These are phyloP conservation scores for Phytopythium mirpurense DNA, from an alignment of 352 stramenopile species.

Conservation along the genomic window DNA sequence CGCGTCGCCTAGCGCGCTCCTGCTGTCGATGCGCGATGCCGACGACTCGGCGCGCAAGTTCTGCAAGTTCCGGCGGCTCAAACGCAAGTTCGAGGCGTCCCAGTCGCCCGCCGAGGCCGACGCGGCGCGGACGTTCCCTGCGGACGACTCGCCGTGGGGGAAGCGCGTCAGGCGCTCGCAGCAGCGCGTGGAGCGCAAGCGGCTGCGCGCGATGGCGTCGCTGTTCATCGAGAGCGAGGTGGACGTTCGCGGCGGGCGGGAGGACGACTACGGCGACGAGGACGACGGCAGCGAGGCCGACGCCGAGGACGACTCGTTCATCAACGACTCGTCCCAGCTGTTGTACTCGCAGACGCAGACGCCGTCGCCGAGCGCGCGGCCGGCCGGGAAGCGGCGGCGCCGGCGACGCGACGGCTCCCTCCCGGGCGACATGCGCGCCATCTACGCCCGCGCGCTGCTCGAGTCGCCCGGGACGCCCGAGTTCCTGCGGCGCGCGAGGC, in stretches of 20 bases:
- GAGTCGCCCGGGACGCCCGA: constrained; percentile 40
- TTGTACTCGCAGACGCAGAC: constrained; percentile 52
- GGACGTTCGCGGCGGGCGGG: constrained; percentile 53
- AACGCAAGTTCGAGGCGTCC: constrained; percentile 62
- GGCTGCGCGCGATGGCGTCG: constrained; percentile 24
- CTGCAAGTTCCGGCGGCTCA: constrained; percentile 61
- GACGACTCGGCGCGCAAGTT: constrained; percentile 51
- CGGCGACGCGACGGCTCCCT: constrained; percentile 9
- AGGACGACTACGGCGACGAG: constrained; percentile 61
- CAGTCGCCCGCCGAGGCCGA: constrained; percentile 18
- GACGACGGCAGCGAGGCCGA: constrained; percentile 21
- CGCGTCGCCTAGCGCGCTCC: constrained; percentile 44
- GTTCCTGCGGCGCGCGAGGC: constrained; percentile 30
- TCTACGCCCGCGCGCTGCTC: constrained; percentile 67
- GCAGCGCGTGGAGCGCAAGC: constrained; percentile 22
- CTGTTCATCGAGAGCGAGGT: constrained; percentile 70
- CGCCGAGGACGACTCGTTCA: constrained; percentile 63
- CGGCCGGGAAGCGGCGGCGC: constrained; percentile 17
- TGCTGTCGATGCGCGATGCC: constrained; percentile 28
- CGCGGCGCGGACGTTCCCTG: constrained; percentile 11
- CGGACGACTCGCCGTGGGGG: constrained; percentile 38
- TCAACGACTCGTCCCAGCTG: constrained; percentile 79
- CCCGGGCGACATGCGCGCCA: constrained; percentile 61
- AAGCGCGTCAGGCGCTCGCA: constrained; percentile 60
- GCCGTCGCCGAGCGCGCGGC: not conserved